phyloP scores from a whole-genome alignment of 78 protist species.

The Pigoraptor vietnamica region DNA sequence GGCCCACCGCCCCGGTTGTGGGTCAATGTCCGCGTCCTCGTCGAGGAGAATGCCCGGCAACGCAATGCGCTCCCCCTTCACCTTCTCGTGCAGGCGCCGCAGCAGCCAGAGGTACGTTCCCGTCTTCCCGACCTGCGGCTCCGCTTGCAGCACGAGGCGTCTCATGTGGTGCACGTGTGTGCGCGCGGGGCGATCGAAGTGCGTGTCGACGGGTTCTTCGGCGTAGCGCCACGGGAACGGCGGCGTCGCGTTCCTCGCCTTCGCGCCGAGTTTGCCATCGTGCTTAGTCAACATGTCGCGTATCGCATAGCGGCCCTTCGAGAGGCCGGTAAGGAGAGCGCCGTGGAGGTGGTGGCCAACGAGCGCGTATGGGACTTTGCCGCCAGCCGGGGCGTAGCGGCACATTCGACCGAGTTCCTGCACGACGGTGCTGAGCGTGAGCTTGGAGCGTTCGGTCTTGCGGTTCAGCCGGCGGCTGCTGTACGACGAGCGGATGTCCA shows the following conservation, averaged over 20 bases:
- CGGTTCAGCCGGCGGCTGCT: not conserved
- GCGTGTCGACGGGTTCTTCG: not conserved
- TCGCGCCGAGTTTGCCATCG: not conserved
- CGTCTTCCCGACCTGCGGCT: constrained; percentile 47
- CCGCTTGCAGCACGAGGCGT: constrained; percentile 16
- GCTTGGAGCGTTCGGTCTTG: no score
- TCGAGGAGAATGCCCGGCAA: no score
- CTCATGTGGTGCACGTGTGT: not conserved
- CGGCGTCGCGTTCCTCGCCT: no score
- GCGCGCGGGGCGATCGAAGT: not conserved
- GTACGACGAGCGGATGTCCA: constrained; percentile 23
- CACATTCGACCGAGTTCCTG: not conserved
- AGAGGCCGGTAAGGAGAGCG: not conserved
- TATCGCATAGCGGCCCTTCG: not conserved
- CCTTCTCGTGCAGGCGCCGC: no score
- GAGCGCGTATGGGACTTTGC: not conserved
- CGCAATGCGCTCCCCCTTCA: no score
- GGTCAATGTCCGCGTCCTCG: no score
- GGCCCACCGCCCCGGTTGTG: no score
- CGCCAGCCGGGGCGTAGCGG: not conserved
- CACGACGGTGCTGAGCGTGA: not conserved
- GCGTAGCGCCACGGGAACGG: not conserved
- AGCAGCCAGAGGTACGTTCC: constrained; percentile 16
- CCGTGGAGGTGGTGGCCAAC: not conserved
- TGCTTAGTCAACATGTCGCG: not conserved